A percentile compares a stretch with the other conserved stretches of the same genome.
These are phyloP conservation scores for Alternaria consortialis DNA, from an alignment of 2,329 filamentous ascomycete species.

Conservation along the genomic window DNA sequence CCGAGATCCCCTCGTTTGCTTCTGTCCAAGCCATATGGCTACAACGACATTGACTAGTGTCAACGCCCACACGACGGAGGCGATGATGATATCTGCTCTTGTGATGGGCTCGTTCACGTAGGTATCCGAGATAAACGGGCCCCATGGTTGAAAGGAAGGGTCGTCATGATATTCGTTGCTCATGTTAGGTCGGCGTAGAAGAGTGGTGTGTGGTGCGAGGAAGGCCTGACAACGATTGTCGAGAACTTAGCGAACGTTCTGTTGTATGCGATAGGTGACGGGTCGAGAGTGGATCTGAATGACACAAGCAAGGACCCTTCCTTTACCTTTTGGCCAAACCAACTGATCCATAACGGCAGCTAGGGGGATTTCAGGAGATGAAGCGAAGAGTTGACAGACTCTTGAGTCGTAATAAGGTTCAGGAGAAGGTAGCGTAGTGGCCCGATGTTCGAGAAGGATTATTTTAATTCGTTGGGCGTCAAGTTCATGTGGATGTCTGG, in stretches of 20 bases:
- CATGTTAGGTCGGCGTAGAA: conserved; percentile 17
- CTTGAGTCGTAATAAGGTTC: conserved; percentile 35
- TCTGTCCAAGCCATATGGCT: conserved; percentile 46
- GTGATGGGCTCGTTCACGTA: conserved; percentile 43
- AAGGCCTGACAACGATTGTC: conserved; percentile 1
- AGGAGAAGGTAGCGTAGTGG: background rate
- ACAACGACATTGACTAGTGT: conserved; percentile 39
- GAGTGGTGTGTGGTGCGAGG: background rate
- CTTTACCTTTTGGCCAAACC: conserved; percentile 21
- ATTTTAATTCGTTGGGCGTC: conserved; percentile 7
- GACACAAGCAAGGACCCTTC: background rate
- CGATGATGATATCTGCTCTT: conserved; percentile 42
- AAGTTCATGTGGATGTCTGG: conserved; percentile 5
- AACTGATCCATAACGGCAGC: conserved; percentile 21
- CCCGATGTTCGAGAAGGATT: background rate
- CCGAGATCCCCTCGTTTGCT: conserved; percentile 38
- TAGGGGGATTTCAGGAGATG: conserved; percentile 26
- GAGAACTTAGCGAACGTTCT: background rate
- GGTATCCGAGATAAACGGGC: conserved; percentile 33
- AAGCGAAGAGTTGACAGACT: conserved; percentile 18
- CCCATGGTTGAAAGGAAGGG: conserved; percentile 35
- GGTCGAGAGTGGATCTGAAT: background rate
- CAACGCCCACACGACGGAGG: conserved; percentile 40
- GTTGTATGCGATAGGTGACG: conserved; percentile 1
- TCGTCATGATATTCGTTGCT: conserved; percentile 26